Conservation (phyloP, 2,329 filamentous ascomycete genomes). For the Gaeumannomyces sp. region DNA sequence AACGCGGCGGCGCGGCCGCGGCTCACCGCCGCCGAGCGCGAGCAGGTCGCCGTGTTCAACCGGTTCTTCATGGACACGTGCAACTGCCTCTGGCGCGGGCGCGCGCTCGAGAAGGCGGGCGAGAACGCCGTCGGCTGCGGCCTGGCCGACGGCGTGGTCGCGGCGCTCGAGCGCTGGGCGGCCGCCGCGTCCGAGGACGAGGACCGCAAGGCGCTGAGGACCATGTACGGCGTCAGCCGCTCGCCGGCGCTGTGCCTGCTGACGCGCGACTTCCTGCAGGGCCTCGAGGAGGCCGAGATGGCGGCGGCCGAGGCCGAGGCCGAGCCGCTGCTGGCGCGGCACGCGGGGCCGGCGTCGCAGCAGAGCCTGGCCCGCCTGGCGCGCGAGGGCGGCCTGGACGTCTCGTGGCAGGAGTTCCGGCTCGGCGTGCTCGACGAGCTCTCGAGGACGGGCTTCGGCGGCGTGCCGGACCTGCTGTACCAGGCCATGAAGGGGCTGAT, state of each 20-base stretch:
- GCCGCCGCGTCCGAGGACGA: neutral
- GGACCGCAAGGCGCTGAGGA: neutral
- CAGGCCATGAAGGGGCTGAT: conserved; percentile 74
- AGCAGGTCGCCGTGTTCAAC: conserved; percentile 67
- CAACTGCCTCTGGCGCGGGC: conserved; percentile 73
- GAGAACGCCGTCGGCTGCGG: conserved; percentile 54
- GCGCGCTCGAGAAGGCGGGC: conserved; percentile 62
- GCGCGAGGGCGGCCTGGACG: conserved; percentile 56
- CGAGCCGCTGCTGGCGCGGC: conserved; percentile 30
- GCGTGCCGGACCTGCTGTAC: conserved; percentile 67
- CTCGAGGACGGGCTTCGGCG: conserved; percentile 55
- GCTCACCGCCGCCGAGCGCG: conserved; percentile 43
- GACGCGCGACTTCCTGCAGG: conserved; percentile 48
- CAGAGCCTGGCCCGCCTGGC: conserved; percentile 57
- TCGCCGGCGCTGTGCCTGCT: conserved; percentile 51
- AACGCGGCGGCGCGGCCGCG: conserved; percentile 22
- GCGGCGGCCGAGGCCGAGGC: conserved; percentile 24
- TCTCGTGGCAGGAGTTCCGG: conserved; percentile 71
- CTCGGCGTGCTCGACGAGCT: conserved; percentile 65
- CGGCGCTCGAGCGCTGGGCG: conserved; percentile 3
- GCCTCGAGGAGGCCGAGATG: conserved; percentile 50
- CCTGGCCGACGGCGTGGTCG: conserved; percentile 26
- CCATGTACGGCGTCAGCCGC: conserved; percentile 23
- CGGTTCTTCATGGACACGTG: conserved; percentile 82
- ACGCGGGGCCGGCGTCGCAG: conserved; percentile 65